Evolutionary conservation across 1,284 basidiomycete species (phyloP), one percentile per base, ranked within the genome.

Genomic region (Cryptococcus sp.): DNA sequence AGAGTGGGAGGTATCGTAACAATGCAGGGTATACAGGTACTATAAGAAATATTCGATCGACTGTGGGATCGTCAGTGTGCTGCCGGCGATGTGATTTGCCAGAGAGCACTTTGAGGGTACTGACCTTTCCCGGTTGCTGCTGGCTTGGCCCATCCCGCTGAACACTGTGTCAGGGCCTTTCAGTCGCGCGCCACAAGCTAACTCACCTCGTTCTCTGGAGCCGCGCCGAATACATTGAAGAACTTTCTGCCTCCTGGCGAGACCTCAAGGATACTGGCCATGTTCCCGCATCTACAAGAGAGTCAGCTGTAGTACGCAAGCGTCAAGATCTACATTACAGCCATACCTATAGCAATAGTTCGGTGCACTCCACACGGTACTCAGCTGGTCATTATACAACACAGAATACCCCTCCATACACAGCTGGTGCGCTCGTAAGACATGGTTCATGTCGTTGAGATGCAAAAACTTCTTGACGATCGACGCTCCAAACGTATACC

Each of bases 321-420:
- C 8, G 40, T 43, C n/a, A 43, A 7, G 12, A 16, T 5, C 8
- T 16, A 52, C 12, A 47, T 16, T 40, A n/a, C 20, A 18, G 47
- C 64, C 73, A 57, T 46, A 78, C 75, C 75, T 62, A 55, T 78
- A 83, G 64, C 96, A 98, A 74, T 98, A 98, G 75, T 99, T 99
- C 18, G 95, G 95, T 44, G 94, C 96, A 38, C 88, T 91, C 96
- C 96, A 99, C 2, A 99, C 96, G 0, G 96, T 99, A 24, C 91
- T 93, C 46, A 99, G 84, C 66, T 91, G 87, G 67, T 93, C 89
- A 75, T 95, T 91, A 77, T 97, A 98, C 37, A 98, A 81, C 4
- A 94, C 92, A 23, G 88, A 86, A 77, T 91, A 98, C 2, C 96
- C 96, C 78, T 98, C 96, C 96, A 98, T 98, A 78, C 96, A 98